Percentiles rank a stretch among this genome's conserved stretches.
Conservation (phyloP, 495 filamentous ascomycete species). For the Annulohypoxylon bovei region DNA sequence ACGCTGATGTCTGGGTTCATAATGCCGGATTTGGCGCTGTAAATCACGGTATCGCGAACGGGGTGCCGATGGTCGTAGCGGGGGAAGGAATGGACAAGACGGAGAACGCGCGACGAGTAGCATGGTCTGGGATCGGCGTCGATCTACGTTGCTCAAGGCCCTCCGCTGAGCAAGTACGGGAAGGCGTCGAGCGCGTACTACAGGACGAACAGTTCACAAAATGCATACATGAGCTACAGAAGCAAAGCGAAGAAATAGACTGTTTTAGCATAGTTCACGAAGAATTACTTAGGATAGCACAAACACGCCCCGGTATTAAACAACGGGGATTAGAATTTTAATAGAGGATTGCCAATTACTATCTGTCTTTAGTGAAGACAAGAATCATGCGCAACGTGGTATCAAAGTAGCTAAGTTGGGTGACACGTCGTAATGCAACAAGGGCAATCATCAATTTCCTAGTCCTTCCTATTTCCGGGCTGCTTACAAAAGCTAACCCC, state of each 20-base stretch:
- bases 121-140: slow-evolving; percentile 49
- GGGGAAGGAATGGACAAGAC: slow-evolving; percentile 53
- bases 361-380: background rate
- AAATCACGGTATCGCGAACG: slow-evolving; percentile 52
- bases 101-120: slow-evolving; percentile 47
- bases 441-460: background rate
- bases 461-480: background rate
- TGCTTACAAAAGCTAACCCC: background rate
- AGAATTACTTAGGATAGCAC: slow-evolving; percentile 36
- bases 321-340: slow-evolving; percentile 7
- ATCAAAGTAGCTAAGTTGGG: slow-evolving; percentile 8
- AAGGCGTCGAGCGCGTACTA: slow-evolving; percentile 44
- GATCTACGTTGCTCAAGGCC: slow-evolving; percentile 43
- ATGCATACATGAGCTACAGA: slow-evolving; percentile 28
- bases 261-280: slow-evolving; percentile 39
- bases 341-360: slow-evolving; percentile 11
- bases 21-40: slow-evolving; percentile 55
- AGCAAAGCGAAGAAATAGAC: slow-evolving; percentile 41
- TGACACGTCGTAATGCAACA: background rate
- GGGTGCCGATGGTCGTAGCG: slow-evolving; percentile 52
- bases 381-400: slow-evolving; percentile 5
- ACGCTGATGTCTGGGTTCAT: slow-evolving; percentile 50
- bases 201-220: slow-evolving; percentile 16
- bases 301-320: slow-evolving; percentile 23
- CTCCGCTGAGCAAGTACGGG: slow-evolving; percentile 35